Evolutionary conservation across 192 early-diverging fungal genomes (phyloP).

Genomic region (Backusella morwellensis): DNA sequence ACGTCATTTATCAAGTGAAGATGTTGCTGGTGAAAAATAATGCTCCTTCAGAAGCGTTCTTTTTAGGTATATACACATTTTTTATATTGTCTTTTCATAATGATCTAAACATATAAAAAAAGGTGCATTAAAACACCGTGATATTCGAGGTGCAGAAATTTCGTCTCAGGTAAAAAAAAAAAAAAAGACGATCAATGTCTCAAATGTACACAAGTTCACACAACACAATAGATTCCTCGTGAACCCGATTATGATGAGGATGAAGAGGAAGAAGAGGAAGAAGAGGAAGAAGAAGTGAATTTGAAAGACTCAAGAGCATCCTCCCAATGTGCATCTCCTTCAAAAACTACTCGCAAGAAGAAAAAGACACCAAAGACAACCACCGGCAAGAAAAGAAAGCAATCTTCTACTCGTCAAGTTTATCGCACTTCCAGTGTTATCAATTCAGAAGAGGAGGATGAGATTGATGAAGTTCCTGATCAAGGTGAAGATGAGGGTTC

Average conservation of each 20-base stretch:
- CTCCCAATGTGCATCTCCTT: not conserved
- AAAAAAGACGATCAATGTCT: not conserved
- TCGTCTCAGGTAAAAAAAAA: conserved; percentile 55
- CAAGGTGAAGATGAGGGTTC: not conserved
- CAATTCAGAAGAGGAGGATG: conserved; percentile 26
- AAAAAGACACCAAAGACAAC: not conserved
- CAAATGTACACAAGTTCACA: not conserved
- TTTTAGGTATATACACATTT: conserved; percentile 22
- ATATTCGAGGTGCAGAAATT: conserved; percentile 65
- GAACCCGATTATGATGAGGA: not conserved
- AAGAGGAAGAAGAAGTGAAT: not conserved
- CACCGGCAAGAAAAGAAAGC: not conserved
- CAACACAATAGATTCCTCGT: conserved; percentile 12
- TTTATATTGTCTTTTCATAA: not conserved
- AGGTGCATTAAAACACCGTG: conserved; percentile 65
- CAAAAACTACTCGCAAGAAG: not conserved
- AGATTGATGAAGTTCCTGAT: conserved; percentile 25
- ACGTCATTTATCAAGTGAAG: conserved; percentile 73
- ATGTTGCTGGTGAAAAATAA: conserved; percentile 70
- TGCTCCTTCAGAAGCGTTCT: conserved; percentile 41
- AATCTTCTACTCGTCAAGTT: not conserved
- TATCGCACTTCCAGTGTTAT: conserved; percentile 16
- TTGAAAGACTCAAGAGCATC: not conserved
- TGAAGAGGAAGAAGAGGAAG: not conserved
- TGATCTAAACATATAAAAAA: not conserved